These are phyloP conservation scores for Proliferodiscus dingleyae DNA, from an alignment of 2,329 filamentous ascomycete genomes.

Conservation along the genomic window DNA sequence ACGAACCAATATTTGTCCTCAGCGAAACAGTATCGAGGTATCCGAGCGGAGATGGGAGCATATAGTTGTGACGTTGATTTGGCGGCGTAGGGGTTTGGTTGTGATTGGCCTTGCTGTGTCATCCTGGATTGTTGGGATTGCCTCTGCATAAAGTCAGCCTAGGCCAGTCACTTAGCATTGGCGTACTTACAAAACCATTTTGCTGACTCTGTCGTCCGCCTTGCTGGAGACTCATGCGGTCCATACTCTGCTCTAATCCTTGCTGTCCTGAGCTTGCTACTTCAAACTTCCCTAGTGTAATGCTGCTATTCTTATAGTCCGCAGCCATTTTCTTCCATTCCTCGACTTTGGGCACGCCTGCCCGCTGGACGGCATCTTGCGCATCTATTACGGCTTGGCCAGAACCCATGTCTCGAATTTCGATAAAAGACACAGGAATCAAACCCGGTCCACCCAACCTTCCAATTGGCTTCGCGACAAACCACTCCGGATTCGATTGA, in stretches of 20 bases:
- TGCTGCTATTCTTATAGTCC: conserved; percentile 98
- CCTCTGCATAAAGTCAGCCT: conserved; percentile 11
- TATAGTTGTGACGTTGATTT: conserved; percentile 53
- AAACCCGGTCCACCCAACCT: conserved; percentile 90
- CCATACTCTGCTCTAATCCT: conserved; percentile 64
- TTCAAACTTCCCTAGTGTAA: conserved; percentile 89
- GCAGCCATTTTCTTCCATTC: conserved; percentile 99
- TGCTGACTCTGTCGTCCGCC: conserved; percentile 43
- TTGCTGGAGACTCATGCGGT: conserved; percentile 72
- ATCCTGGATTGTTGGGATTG: conserved; percentile 25
- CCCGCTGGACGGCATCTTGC: conserved; percentile 76
- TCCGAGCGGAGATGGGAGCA: conserved; percentile 76
- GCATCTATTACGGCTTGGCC: conserved; percentile 78
- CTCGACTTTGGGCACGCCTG: conserved; percentile 89
- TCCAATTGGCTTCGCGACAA: conserved; percentile 98
- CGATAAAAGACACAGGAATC: conserved; percentile 94
- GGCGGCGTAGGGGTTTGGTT: conserved; percentile 34
- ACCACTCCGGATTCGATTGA: conserved; percentile 98
- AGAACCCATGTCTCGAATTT: conserved; percentile 90
- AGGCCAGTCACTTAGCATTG: conserved; percentile 2
- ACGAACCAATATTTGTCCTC: conserved; percentile 99
- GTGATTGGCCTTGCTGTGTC: conserved; percentile 21
- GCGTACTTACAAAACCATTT: conserved; percentile 43
- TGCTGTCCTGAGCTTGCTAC: conserved; percentile 47
- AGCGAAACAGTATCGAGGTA: conserved; percentile 90